Evolutionary conservation across 805 yeast genomes (phyloP).

Genomic region (Candida germanica): DNA sequence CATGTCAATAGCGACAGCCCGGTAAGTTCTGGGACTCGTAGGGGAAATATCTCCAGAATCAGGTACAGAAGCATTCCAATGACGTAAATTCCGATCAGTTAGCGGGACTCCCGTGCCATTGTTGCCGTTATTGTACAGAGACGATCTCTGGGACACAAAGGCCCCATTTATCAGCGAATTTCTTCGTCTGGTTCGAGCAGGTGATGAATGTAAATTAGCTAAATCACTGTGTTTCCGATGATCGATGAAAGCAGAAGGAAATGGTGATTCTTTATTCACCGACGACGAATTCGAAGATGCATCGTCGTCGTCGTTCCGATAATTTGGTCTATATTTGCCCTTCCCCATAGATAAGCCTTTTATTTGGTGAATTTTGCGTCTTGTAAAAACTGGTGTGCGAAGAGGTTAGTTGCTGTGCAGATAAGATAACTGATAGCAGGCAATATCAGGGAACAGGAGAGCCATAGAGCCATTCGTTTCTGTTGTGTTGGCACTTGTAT

Average conservation of each 20-base stretch:
- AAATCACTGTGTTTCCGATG: conserved; percentile 27
- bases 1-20: conserved; percentile 36
- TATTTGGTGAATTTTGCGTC: too few species aligned
- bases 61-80: neutral
- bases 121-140: neutral
- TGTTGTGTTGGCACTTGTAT: too few species aligned
- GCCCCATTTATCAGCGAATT: conserved; percentile 1
- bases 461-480: too few species aligned
- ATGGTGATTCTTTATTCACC: conserved; percentile 4
- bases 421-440: too few species aligned
- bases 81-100: conserved; percentile 29
- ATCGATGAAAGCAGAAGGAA: conserved; percentile 26
- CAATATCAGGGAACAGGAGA: too few species aligned
- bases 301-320: conserved; percentile 4
- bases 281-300: conserved; percentile 11
- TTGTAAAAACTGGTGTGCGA: too few species aligned
- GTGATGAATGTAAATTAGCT: conserved; percentile 26
- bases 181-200: conserved; percentile 29
- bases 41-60: conserved; percentile 7
- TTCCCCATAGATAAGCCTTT: too few species aligned
- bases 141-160: neutral
- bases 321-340: neutral
- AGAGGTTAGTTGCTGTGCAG: too few species aligned
- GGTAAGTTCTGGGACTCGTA: conserved; percentile 6
- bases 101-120: conserved; percentile 14